These are phyloP conservation scores for Aureobasidium pullulans DNA, from an alignment of 2,329 filamentous ascomycete genomes.

Conservation along the genomic window DNA sequence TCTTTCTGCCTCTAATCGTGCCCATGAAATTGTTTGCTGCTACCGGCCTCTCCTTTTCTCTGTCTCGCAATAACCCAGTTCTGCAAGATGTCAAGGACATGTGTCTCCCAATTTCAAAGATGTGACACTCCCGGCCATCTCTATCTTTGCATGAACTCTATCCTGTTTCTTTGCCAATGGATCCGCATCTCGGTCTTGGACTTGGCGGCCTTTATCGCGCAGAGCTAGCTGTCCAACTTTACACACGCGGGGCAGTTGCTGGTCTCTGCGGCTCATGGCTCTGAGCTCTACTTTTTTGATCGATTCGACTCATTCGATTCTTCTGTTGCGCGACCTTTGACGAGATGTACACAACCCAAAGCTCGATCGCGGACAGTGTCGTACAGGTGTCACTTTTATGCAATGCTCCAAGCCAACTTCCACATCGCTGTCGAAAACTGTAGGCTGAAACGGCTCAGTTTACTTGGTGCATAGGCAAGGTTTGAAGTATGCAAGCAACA, in stretches of 20 bases:
- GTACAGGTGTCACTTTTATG: background rate
- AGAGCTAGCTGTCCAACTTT: background rate
- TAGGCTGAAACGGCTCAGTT: slow-evolving; percentile 3
- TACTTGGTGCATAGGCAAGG: slow-evolving; percentile 5
- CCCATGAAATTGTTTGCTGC: slow-evolving; percentile 2
- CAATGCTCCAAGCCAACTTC: slow-evolving; percentile 1
- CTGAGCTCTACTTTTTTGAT: slow-evolving; percentile 1
- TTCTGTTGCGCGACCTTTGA: background rate
- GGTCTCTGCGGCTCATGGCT: slow-evolving; percentile 7
- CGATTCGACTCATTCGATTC: background rate
- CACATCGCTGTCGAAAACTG: background rate
- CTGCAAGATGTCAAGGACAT: background rate
- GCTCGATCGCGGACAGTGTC: background rate
- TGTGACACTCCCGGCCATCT: background rate
- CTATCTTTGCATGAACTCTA: slow-evolving; percentile 9
- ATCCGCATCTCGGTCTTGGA: slow-evolving; percentile 4
- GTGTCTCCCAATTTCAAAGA: background rate
- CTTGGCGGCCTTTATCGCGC: slow-evolving; percentile 9
- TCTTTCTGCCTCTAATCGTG: background rate
- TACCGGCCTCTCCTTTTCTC: background rate
- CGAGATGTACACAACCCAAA: background rate
- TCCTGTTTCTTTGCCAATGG: slow-evolving; percentile 3
- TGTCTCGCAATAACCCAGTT: background rate
- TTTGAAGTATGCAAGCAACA: slow-evolving; percentile 8
- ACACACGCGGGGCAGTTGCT: slow-evolving; percentile 6